Base-by-base conservation (phyloP, 2,329 filamentous ascomycete genomes). In the Nannizziopsis arthrosporioides region DNA sequence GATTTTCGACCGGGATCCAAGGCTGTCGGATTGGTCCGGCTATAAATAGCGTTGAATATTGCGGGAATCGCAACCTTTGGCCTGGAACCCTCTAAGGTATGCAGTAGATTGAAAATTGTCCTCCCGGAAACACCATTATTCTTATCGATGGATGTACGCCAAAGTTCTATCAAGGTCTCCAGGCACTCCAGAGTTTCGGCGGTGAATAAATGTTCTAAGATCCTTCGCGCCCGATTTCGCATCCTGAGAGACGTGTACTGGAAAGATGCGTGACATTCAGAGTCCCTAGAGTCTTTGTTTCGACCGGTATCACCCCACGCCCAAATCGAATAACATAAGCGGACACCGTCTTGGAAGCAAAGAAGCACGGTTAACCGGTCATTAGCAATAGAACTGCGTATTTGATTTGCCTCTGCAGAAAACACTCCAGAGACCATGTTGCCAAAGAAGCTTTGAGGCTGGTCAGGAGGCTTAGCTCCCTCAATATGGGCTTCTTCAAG, bases 41-140 rank as follows among this genome's bases (percentile, higher is more conserved):
- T 95, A 62, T 95, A 96, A 11, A 98, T 85, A 2, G 90, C 85
- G 66, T 96, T 94, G 69, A 98, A 94, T 3, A 96, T 81, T 0
- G 90, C 88, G 0, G 92, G 90, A 40, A 96, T 85, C 0, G 88
- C 88, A 62, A 94, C 85, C 61, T 89, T 88, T 1, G 92, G 92
- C 46, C 88, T 78, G 2, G 88, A 93, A 2, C 87, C 88, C 59
- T 95, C 90, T 35, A 98, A 74, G 3, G 92, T 89, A 54, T 94
- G 87, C 15, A 98, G 74, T 30, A 98, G 73, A 57, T 85, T 86
- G 62, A 96, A 84, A 10, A 94, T 81, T 44, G 85, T 78, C 1
- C 73, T 70, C 10, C 76, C 73, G 48, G 76, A 75, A 14, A 73
- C 66, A 8, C 64, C 64, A 6, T 73, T 69, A 2, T 66, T 66